Percentiles rank a stretch among this genome's conserved stretches.
Evolutionary conservation across 2,329 filamentous ascomycete species (phyloP).

Genomic region (Colletotrichum lindemuthianum): DNA sequence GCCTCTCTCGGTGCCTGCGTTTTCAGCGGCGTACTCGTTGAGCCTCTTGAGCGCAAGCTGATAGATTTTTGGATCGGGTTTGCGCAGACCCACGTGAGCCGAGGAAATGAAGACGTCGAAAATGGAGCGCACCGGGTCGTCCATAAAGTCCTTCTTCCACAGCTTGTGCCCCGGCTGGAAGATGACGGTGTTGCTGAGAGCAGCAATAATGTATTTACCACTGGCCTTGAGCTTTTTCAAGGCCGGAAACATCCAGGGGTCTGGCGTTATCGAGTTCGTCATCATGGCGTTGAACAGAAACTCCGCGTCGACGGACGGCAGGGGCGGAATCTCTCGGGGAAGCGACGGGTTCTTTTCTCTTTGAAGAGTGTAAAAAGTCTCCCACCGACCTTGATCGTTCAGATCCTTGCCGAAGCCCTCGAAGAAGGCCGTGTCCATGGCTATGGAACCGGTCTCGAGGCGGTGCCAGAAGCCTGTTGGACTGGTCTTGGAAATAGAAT

Average conservation of each 20-base stretch:
- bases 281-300: conserved; percentile 94
- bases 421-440: conserved; percentile 81
- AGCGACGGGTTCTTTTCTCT: conserved; percentile 53
- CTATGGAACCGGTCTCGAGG: conserved; percentile 85
- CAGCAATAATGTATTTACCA: conserved; percentile 77
- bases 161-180: conserved; percentile 82
- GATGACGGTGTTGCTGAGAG: conserved; percentile 89
- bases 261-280: conserved; percentile 72
- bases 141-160: conserved; percentile 61
- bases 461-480: conserved; percentile 88
- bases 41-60: conserved; percentile 74
- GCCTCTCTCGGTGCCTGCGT: conserved; percentile 52
- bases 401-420: conserved; percentile 80
- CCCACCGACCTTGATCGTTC: conserved; percentile 73
- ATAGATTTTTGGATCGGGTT: conserved; percentile 88
- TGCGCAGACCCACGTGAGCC: conserved; percentile 87
- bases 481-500: conserved; percentile 81
- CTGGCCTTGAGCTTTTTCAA: conserved; percentile 73
- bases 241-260: conserved; percentile 91
- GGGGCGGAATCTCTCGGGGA: conserved; percentile 60
- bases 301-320: conserved; percentile 80
- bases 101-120: conserved; percentile 93
- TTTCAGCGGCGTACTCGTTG: conserved; percentile 68
- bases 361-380: conserved; percentile 65
- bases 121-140: conserved; percentile 68